Conservation (phyloP, 495 filamentous ascomycete species). For the Apiosordaria backusii region DNA sequence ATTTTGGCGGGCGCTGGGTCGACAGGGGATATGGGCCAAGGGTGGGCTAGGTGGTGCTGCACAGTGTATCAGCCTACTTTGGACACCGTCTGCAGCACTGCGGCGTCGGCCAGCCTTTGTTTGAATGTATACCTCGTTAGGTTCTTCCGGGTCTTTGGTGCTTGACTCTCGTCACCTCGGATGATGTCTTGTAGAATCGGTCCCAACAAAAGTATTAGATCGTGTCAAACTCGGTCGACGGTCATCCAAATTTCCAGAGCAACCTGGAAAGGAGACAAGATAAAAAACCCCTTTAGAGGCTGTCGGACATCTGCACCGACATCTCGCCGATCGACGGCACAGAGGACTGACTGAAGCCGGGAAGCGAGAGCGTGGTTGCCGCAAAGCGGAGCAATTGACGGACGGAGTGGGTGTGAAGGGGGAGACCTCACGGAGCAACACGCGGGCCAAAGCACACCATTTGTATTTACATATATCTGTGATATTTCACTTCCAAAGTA, state of each 20-base stretch:
- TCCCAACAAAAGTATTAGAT: background rate
- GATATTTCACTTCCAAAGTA: background rate
- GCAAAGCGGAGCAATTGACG: conserved; percentile 3
- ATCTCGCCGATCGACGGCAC: conserved; percentile 5
- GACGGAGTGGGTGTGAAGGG: background rate
- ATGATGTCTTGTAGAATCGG: too few species aligned
- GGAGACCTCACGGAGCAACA: background rate
- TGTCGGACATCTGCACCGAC: background rate
- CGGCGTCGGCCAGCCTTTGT: conserved; percentile 16
- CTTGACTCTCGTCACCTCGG: too few species aligned
- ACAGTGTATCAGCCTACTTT: background rate
- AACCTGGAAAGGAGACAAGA: background rate
- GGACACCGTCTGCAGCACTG: conserved; percentile 15
- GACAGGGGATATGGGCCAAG: background rate
- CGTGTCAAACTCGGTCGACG: background rate
- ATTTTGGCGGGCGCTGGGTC: background rate
- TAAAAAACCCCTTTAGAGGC: too few species aligned
- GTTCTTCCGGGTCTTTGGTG: background rate
- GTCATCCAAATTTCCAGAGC: background rate
- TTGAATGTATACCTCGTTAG: background rate
- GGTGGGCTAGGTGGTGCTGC: background rate
- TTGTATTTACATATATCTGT: background rate
- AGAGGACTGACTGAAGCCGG: background rate
- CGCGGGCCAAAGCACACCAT: background rate
- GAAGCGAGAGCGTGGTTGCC: conserved; percentile 2